Percentiles rank a stretch among this genome's conserved stretches.
phyloP scores from a whole-genome alignment of 495 filamentous ascomycete genomes.

The Neurospora discreta region DNA sequence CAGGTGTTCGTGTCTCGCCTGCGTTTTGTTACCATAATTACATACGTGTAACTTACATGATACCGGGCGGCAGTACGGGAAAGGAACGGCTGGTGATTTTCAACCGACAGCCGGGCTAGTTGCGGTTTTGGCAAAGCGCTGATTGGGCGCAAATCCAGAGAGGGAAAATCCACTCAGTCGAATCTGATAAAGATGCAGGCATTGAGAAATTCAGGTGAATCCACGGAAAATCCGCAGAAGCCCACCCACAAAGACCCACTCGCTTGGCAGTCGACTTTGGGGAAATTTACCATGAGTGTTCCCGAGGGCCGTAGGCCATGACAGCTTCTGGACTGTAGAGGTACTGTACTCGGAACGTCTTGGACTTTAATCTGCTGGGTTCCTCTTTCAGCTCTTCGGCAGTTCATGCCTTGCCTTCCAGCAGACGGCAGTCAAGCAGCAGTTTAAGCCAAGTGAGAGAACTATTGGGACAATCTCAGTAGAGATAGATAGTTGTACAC shows the following conservation, averaged over 20 bases:
- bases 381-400: neutral
- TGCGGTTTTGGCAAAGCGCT: neutral
- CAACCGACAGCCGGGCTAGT: neutral
- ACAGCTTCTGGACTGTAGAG: neutral
- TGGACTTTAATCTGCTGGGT: neutral
- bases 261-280: neutral
- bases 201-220: neutral
- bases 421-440: neutral
- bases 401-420: neutral
- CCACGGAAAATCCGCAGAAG: neutral
- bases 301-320: neutral
- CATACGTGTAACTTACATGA: neutral
- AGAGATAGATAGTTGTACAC: neutral
- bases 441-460: neutral
- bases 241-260: neutral
- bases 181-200: neutral
- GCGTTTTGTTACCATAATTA: neutral
- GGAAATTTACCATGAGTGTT: neutral
- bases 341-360: neutral
- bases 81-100: neutral
- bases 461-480: neutral
- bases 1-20: neutral
- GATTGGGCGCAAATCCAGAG: neutral
- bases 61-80: neutral
- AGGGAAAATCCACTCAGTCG: neutral